Evolutionary conservation across 1,139 yeast species (phyloP).

Genomic region (Yarrowia galli): DNA sequence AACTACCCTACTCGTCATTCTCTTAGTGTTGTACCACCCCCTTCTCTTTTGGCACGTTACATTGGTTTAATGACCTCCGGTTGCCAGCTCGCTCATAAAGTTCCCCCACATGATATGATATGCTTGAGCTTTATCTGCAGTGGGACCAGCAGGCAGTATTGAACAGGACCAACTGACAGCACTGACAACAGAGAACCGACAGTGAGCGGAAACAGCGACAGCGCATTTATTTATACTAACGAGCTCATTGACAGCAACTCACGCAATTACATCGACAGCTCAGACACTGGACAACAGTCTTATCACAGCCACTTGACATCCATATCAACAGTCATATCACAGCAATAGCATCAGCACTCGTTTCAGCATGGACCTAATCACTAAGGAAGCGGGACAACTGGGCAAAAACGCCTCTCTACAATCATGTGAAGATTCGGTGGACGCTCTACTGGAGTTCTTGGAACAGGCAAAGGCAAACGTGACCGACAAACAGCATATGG

Average conservation of each 20-base stretch:
- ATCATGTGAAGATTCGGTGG: conserved; percentile 48
- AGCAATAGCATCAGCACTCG: too few relatives aligned
- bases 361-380: conserved; percentile 47
- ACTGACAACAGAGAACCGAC: not conserved
- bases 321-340: not conserved
- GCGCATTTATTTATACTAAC: not conserved
- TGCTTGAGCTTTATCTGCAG: not conserved
- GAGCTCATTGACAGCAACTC: not conserved
- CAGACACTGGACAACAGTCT: too few relatives aligned
- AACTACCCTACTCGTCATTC: too few relatives aligned
- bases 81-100: not conserved
- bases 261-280: too few relatives aligned
- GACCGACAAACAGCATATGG: conserved; percentile 3
- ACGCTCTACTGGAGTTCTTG: conserved; percentile 46
- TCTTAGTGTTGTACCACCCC: too few relatives aligned
- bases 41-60: too few relatives aligned
- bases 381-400: conserved; percentile 47
- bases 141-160: not conserved
- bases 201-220: too few relatives aligned
- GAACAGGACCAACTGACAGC: not conserved
- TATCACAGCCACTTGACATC: not conserved
- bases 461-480: conserved; percentile 38
- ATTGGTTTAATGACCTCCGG: not conserved
- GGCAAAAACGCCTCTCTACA: conserved; percentile 47
- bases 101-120: conserved; percentile 18